These are phyloP conservation scores for Phoma herbarum DNA, from an alignment of 2,329 filamentous ascomycete genomes.

Conservation along the genomic window DNA sequence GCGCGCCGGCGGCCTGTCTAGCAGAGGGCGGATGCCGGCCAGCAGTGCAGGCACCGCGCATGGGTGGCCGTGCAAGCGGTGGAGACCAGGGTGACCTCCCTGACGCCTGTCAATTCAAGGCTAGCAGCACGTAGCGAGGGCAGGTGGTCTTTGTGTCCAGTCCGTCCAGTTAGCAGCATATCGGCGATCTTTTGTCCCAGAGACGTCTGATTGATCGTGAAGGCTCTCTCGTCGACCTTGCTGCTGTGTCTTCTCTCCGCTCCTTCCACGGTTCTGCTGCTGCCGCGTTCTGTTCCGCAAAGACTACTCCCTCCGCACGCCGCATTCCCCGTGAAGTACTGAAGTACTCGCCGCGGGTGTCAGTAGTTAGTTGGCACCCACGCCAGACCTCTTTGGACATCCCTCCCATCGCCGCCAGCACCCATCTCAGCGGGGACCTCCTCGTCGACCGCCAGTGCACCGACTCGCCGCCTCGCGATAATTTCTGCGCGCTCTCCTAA, in stretches of 20 bases:
- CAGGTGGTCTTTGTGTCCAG: slow-evolving; percentile 18
- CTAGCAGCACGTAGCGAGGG: slow-evolving; percentile 20
- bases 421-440: slow-evolving; percentile 18
- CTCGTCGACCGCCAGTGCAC: slow-evolving; percentile 26
- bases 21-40: slow-evolving; percentile 6
- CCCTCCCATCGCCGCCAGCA: slow-evolving; percentile 21
- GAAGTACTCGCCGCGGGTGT: slow-evolving; percentile 1
- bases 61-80: slow-evolving; percentile 12
- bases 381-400: slow-evolving; percentile 17
- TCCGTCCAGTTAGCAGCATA: slow-evolving; percentile 5
- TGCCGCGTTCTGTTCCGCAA: not conserved
- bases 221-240: slow-evolving; percentile 3
- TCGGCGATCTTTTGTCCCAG: slow-evolving; percentile 19
- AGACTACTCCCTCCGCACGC: not conserved
- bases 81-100: slow-evolving; percentile 14
- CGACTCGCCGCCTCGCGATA: slow-evolving; percentile 14
- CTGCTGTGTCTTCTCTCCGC: slow-evolving; percentile 1
- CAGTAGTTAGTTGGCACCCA: not conserved
- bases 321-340: not conserved
- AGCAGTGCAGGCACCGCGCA: not conserved
- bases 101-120: slow-evolving; percentile 19
- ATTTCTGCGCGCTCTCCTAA: slow-evolving; percentile 6
- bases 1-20: slow-evolving; percentile 17
- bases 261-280: slow-evolving; percentile 3
- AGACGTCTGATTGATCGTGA: slow-evolving; percentile 8